Conservation (phyloP, 768 basidiomycete genomes). For the Pisolithus microcarpus region DNA sequence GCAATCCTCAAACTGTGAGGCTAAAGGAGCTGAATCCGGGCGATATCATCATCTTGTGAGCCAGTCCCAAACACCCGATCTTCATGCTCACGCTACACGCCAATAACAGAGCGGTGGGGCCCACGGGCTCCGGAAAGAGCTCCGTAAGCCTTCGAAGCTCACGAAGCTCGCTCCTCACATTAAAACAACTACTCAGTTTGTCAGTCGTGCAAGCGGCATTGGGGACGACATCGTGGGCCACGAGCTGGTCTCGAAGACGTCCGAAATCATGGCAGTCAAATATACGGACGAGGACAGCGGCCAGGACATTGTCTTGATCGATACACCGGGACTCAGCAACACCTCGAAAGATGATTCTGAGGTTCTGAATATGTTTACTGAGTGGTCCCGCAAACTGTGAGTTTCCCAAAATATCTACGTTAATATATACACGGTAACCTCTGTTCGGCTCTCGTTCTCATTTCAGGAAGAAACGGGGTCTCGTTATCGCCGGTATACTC, state of each 20-base stretch:
- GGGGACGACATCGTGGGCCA: background rate
- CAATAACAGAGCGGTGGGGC: background rate
- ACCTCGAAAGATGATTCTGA: background rate
- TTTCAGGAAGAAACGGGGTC: slow-evolving; percentile 10
- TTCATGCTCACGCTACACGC: background rate
- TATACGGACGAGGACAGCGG: background rate
- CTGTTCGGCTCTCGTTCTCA: background rate
- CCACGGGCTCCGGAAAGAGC: background rate
- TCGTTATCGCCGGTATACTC: slow-evolving; percentile 19
- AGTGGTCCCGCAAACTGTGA: background rate
- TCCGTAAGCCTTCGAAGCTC: background rate
- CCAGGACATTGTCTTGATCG: background rate
- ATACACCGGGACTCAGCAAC: background rate
- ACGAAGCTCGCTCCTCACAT: background rate
- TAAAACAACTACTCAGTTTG: background rate
- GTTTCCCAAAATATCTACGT: background rate
- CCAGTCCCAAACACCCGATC: background rate
- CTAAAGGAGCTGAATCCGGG: background rate
- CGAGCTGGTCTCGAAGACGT: background rate
- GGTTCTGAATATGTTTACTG: background rate
- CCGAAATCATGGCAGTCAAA: background rate
- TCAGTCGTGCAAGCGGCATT: background rate
- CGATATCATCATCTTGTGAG: background rate
- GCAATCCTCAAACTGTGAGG: background rate
- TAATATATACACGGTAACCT: background rate